A percentile compares a stretch with the other conserved stretches of the same genome.
Conservation (phyloP, 148 eudicot genomes). For the Limonium bicolor region DNA sequence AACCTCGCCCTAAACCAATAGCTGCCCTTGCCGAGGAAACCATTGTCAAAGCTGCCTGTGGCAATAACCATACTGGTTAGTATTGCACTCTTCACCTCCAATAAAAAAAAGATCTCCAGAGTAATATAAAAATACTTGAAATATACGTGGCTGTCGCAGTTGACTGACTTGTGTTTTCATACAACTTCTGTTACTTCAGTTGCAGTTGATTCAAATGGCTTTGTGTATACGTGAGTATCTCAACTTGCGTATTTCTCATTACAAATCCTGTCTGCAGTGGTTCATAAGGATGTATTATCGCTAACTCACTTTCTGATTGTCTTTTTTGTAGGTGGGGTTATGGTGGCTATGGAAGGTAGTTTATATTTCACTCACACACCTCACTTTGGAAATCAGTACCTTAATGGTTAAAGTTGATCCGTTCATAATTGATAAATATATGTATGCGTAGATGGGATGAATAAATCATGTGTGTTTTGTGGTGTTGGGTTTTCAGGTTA, state of each 20-base stretch:
- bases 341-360: conserved; percentile 98
- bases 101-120: no score
- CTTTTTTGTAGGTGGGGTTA: conserved; percentile 67
- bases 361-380: no score
- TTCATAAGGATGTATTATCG: no score
- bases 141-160: background rate
- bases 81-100: background rate
- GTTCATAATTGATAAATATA: no score
- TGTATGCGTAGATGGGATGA: no score
- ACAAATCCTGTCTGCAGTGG: no score
- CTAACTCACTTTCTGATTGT: no score
- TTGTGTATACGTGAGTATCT: conserved; percentile 84
- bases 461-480: conserved; percentile 1
- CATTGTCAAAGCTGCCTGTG: conserved; percentile 88
- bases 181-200: conserved; percentile 27
- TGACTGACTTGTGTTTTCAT: background rate
- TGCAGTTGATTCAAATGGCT: conserved; percentile 88
- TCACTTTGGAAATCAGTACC: no score
- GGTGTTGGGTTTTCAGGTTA: conserved; percentile 26
- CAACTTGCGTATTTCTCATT: background rate
- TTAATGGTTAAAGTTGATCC: no score
- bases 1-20: conserved; percentile 81
- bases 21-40: conserved; percentile 66
- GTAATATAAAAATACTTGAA: no score
- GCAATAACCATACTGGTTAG: conserved; percentile 90